A percentile compares a stretch with the other conserved stretches of the same genome.
Conservation (phyloP, 78 protist species). For the Dictyostelium purpureum region DNA sequence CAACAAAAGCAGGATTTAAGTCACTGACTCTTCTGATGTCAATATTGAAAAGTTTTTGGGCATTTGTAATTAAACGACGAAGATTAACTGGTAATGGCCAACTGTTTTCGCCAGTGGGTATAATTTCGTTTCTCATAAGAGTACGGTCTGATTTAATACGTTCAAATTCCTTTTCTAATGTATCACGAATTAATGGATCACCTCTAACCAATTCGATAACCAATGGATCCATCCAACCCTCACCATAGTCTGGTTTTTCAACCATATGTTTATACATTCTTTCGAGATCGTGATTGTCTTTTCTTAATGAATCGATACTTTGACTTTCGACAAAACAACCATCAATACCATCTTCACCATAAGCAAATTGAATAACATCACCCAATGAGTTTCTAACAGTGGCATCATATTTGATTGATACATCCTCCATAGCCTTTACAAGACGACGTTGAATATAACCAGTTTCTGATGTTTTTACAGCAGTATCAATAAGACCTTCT, state of each 20-base stretch:
- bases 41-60: constrained; percentile 87
- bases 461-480: constrained; percentile 99
- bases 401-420: constrained; percentile 80
- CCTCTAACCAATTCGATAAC: constrained; percentile 72
- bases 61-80: constrained; percentile 91
- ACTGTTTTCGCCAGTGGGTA: constrained; percentile 56
- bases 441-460: constrained; percentile 99
- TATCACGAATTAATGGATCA: constrained; percentile 41
- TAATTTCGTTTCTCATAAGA: constrained; percentile 56
- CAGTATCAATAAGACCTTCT: constrained; percentile 99
- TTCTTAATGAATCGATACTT: constrained; percentile 49
- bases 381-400: constrained; percentile 98
- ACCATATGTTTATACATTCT: constrained; percentile 25
- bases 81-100: constrained; percentile 93
- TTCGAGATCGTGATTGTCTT: constrained; percentile 46
- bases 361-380: constrained; percentile 92
- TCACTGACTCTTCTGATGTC: constrained; percentile 41
- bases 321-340: constrained; percentile 87
- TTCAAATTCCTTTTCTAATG: constrained; percentile 76
- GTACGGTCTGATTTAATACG: constrained; percentile 72
- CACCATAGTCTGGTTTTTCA: constrained; percentile 71
- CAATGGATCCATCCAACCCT: constrained; percentile 84
- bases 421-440: constrained; percentile 87
- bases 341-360: constrained; percentile 99
- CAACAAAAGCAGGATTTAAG: constrained; percentile 60